Percentiles rank a stretch among this genome's conserved stretches.
Conservation (phyloP, 176 grass and related monocot genomes). For the Raddia distichophylla region DNA sequence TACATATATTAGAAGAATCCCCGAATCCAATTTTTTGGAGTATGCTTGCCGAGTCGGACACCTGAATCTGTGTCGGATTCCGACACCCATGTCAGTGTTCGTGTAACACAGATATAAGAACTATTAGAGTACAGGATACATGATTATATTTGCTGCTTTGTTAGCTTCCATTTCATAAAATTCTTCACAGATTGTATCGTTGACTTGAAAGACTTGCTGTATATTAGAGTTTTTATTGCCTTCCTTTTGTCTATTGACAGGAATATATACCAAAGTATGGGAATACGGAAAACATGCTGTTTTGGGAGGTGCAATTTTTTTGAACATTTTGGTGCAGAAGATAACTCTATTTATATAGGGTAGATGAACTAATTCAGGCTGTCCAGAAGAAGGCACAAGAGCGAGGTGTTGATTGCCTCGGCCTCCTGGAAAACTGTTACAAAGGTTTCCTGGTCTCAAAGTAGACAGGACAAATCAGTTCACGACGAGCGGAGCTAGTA, state of each 20-base stretch:
- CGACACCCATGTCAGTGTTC: too few species aligned
- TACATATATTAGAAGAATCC: too few species aligned
- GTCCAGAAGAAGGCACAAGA: conserved; percentile 33
- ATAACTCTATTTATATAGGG: neutral
- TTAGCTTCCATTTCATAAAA: neutral
- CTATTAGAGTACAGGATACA: neutral
- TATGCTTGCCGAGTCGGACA: too few species aligned
- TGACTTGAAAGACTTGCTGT: neutral
- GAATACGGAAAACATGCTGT: conserved; percentile 36
- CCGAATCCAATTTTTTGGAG: too few species aligned
- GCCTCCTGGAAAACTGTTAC: conserved; percentile 5
- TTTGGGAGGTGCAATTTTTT: conserved; percentile 18
- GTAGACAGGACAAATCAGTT: conserved; percentile 28
- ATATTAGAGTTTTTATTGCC: conserved; percentile 20
- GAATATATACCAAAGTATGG: conserved; percentile 18
- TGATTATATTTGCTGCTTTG: neutral
- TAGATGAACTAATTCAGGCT: conserved; percentile 25
- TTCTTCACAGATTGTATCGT: neutral
- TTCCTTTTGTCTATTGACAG: conserved; percentile 32
- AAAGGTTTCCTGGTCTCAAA: neutral
- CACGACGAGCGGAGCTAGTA: conserved; percentile 34
- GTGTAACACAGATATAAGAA: too few species aligned
- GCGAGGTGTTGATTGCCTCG: neutral
- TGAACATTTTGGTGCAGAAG: conserved; percentile 28
- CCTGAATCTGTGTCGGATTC: too few species aligned